A percentile compares a stretch with the other conserved stretches of the same genome.
Evolutionary conservation across 2,329 filamentous ascomycete species (phyloP).

Genomic region (Zopfia rhizophila): DNA sequence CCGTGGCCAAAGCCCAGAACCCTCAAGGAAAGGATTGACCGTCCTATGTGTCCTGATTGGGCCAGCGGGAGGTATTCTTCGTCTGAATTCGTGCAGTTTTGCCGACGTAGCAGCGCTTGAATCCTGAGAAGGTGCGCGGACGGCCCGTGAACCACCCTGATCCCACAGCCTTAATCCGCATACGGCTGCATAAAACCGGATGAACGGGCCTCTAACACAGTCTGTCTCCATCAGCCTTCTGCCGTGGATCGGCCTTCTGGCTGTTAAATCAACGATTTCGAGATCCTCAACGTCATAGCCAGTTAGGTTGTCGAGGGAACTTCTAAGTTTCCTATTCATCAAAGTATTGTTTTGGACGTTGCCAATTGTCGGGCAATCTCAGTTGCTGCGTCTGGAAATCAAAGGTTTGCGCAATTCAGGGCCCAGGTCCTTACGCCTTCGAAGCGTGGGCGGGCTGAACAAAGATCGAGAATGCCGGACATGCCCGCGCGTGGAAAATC

Average conservation of each 20-base stretch:
- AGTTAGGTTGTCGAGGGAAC: conserved; percentile 28
- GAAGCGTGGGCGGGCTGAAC: conserved; percentile 40
- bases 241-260: conserved; percentile 40
- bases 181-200: conserved; percentile 45
- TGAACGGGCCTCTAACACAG: conserved; percentile 35
- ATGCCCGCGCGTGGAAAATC: conserved; percentile 25
- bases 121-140: conserved; percentile 27
- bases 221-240: conserved; percentile 25
- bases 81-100: conserved; percentile 42
- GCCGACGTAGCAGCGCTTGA: conserved; percentile 39
- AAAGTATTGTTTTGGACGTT: conserved; percentile 5
- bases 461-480: conserved; percentile 41
- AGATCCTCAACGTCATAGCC: conserved; percentile 44
- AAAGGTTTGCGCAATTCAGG: conserved; percentile 34
- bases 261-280: conserved; percentile 40
- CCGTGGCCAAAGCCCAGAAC: conserved; percentile 27
- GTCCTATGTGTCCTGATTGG: conserved; percentile 34
- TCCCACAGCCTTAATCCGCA: conserved; percentile 38
- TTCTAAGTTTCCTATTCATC: conserved; percentile 28
- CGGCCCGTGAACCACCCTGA: conserved; percentile 44
- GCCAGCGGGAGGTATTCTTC: conserved; percentile 37
- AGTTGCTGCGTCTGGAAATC: conserved; percentile 16
- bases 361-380: conserved; percentile 4
- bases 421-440: conserved; percentile 37
- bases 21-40: conserved; percentile 29